phyloP scores from a whole-genome alignment of 192 early-diverging fungal genomes.

The Oehlia diaphana region DNA sequence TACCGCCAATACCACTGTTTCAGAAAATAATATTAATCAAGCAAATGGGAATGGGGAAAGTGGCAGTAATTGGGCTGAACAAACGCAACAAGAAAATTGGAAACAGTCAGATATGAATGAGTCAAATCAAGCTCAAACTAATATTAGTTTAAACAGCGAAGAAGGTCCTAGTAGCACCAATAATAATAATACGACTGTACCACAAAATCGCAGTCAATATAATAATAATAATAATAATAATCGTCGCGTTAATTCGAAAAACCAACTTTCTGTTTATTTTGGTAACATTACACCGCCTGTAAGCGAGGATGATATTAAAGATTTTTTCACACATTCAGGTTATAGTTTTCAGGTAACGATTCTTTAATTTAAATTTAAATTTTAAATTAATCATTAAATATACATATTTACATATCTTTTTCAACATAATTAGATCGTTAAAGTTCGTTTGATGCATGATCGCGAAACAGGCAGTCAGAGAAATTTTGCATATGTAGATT shows the following conservation, averaged over 20 bases:
- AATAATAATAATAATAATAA: constrained; percentile 12
- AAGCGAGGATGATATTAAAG: constrained; percentile 4
- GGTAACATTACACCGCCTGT: not conserved
- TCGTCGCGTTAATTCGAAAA: not conserved
- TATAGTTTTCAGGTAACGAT: not conserved
- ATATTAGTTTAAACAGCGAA: not conserved
- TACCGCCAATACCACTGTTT: not conserved
- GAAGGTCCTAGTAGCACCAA: not conserved
- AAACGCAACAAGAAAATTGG: constrained; percentile 10
- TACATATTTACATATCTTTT: not conserved
- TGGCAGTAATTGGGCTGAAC: constrained; percentile 15
- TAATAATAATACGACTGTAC: not conserved
- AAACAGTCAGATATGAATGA: not conserved
- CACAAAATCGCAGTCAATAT: not conserved
- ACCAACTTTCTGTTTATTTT: not conserved
- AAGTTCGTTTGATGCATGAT: constrained; percentile 1
- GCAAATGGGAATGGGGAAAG: not conserved
- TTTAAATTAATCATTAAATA: not conserved
- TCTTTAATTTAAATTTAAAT: not conserved
- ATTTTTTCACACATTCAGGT: not conserved
- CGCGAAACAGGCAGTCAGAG: not conserved
- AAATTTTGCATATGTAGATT: constrained; percentile 21
- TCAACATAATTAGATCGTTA: constrained; percentile 2
- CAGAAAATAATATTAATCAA: not conserved
- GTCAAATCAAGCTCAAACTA: not conserved